These are phyloP conservation scores for Spinacia oleracea DNA, from an alignment of 179 eudicot genomes.

Conservation along the genomic window DNA sequence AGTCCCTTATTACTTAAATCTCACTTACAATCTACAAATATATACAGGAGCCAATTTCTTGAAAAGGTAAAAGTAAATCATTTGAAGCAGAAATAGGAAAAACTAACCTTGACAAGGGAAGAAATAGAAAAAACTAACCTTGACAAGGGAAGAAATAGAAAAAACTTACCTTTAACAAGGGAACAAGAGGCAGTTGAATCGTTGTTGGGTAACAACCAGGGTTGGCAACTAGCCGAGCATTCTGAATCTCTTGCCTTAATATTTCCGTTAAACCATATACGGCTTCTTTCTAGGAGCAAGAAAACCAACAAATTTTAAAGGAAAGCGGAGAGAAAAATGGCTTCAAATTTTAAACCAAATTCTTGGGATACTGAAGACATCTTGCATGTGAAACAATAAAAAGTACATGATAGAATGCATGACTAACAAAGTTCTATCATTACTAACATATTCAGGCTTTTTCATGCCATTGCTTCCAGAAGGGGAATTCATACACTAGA, in stretches of 20 bases:
- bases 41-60: background rate
- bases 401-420: background rate
- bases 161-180: slow-evolving; percentile 67
- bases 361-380: background rate
- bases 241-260: slow-evolving; percentile 55
- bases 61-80: background rate
- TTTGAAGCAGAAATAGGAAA: slow-evolving; percentile 1
- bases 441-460: background rate
- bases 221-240: slow-evolving; percentile 83
- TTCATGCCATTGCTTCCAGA: background rate
- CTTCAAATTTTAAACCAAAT: background rate
- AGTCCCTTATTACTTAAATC: background rate
- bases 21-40: background rate
- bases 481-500: background rate
- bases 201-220: slow-evolving; percentile 98
- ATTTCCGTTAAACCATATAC: slow-evolving; percentile 93
- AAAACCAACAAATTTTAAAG: slow-evolving; percentile 9
- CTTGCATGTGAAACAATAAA: background rate
- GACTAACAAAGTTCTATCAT: background rate
- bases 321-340: background rate
- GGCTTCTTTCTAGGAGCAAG: slow-evolving; percentile 64
- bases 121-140: background rate
- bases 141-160: too few relatives aligned
- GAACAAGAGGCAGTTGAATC: slow-evolving; percentile 84
- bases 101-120: slow-evolving; percentile 61